These are phyloP conservation scores for Rutstroemia sp. DNA, from an alignment of 2,329 filamentous ascomycete genomes.

Conservation along the genomic window DNA sequence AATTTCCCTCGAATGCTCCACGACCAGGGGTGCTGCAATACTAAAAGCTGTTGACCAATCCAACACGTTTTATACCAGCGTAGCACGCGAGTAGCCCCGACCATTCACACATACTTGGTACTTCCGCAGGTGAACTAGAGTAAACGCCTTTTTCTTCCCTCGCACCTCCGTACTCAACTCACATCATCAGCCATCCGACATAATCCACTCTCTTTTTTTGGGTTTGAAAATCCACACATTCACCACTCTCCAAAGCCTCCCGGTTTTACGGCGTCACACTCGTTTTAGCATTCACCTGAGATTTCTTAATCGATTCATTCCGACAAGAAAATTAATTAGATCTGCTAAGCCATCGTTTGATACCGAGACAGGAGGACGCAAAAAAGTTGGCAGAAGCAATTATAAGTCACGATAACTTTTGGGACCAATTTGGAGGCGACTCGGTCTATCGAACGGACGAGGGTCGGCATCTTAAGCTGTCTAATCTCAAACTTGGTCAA, in stretches of 20 bases:
- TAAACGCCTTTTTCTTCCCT: neutral
- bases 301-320: neutral
- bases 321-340: neutral
- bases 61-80: neutral
- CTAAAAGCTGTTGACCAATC: conserved; percentile 7
- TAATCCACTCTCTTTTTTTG: conserved; percentile 5
- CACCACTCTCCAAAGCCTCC: neutral
- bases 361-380: conserved; percentile 4
- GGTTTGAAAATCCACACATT: neutral
- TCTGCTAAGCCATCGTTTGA: neutral
- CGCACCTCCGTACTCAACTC: conserved; percentile 5
- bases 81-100: neutral
- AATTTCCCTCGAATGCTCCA: neutral
- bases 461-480: conserved; percentile 15
- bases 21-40: neutral
- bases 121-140: conserved; percentile 4
- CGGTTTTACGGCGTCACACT: conserved; percentile 5
- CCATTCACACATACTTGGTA: neutral
- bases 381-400: conserved; percentile 1
- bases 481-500: conserved; percentile 20
- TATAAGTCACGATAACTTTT: conserved; percentile 4
- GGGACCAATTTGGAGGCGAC: conserved; percentile 14
- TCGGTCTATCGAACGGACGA: conserved; percentile 15
- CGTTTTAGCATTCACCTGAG: conserved; percentile 3
- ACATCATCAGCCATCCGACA: neutral